Evolutionary conservation across 768 basidiomycete species (phyloP).

Genomic region (Lyophyllum semitale): DNA sequence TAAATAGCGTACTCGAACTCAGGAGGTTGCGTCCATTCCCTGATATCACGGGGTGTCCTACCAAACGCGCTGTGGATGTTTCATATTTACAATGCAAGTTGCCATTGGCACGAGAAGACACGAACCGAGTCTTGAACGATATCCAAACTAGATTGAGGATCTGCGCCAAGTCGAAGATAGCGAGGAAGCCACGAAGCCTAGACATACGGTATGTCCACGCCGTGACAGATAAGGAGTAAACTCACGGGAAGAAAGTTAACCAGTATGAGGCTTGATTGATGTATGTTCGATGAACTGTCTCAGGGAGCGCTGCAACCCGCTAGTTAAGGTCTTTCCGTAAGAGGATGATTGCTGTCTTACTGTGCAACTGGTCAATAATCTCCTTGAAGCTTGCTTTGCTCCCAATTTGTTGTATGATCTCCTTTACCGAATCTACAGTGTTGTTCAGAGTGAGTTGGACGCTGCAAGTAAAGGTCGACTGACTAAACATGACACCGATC

Average conservation of each 20-base stretch:
- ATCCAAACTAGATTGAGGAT: conserved; percentile 87
- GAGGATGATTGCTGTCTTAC: conserved; percentile 30
- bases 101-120: conserved; percentile 4
- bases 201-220: background rate
- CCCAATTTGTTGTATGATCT: conserved; percentile 45
- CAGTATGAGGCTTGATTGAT: conserved; percentile 91
- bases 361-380: conserved; percentile 46
- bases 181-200: conserved; percentile 92
- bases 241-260: conserved; percentile 94
- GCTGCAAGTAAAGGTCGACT: conserved; percentile 38
- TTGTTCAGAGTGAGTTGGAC: background rate
- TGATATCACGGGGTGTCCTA: conserved; percentile 86
- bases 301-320: conserved; percentile 55
- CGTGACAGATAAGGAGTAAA: conserved; percentile 6
- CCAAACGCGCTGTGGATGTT: conserved; percentile 63
- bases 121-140: conserved; percentile 81
- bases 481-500: conserved; percentile 88
- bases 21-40: conserved; percentile 88
- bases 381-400: conserved; percentile 45
- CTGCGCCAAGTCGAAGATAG: conserved; percentile 94
- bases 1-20: conserved; percentile 88
- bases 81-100: background rate
- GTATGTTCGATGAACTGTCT: conserved; percentile 81
- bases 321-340: background rate
- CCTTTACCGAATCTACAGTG: conserved; percentile 40